phyloP scores from a whole-genome alignment of 2,329 filamentous ascomycete species.

The Apiospora saccharicola region DNA sequence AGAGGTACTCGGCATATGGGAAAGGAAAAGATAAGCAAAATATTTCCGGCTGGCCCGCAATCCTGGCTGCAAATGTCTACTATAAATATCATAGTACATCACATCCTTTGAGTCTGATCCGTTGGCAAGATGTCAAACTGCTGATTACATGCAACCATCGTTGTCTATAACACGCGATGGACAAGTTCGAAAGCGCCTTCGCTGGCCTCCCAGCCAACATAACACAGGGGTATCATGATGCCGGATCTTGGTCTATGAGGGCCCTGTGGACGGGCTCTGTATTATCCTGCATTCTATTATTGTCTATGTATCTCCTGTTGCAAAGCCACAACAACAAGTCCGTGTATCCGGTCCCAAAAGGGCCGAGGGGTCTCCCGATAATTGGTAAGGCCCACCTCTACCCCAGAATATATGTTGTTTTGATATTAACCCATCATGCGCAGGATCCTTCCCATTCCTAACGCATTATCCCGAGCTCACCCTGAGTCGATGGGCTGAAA shows the following conservation, averaged over 20 bases:
- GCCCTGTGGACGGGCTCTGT: neutral
- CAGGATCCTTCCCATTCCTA: slow-evolving; percentile 29
- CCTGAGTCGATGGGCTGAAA: slow-evolving; percentile 27
- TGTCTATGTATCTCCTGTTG: neutral
- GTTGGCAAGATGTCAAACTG: neutral
- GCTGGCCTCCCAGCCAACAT: neutral
- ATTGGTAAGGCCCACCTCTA: neutral
- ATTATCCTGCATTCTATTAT: neutral
- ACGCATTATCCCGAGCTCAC: slow-evolving; percentile 28
- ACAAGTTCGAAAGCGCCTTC: neutral
- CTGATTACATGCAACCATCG: neutral
- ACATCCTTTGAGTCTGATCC: neutral
- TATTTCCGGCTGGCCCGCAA: neutral
- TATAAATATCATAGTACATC: neutral
- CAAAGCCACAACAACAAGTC: neutral
- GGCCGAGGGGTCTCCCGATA: slow-evolving; percentile 20
- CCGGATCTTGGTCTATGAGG: neutral
- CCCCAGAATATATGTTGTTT: neutral
- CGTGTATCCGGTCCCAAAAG: neutral
- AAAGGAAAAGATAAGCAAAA: neutral
- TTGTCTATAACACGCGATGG: neutral
- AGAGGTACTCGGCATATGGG: neutral
- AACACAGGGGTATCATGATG: neutral
- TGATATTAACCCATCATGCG: neutral
- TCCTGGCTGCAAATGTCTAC: neutral